These are phyloP conservation scores for Xylaria sp. DNA, from an alignment of 2,329 filamentous ascomycete genomes.

Conservation along the genomic window DNA sequence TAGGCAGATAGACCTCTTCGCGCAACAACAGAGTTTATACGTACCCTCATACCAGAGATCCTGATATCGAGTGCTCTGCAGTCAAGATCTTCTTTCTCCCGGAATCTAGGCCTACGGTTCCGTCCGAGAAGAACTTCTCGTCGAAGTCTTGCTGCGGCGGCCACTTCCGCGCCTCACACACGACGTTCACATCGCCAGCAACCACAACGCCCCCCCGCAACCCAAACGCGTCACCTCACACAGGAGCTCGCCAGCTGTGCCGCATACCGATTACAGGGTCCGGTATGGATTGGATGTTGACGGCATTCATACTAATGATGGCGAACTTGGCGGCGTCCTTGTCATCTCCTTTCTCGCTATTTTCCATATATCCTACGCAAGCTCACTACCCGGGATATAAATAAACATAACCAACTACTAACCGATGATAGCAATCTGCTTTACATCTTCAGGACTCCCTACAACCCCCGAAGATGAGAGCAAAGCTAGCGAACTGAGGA, in stretches of 20 bases:
- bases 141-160: constrained; percentile 62
- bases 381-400: neutral
- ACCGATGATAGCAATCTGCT: constrained; percentile 71
- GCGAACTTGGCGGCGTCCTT: constrained; percentile 48
- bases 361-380: neutral
- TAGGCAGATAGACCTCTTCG: no score
- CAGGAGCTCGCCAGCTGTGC: neutral
- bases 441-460: constrained; percentile 57
- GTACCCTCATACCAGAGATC: no score
- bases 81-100: constrained; percentile 31
- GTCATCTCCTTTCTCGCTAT: neutral
- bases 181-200: constrained; percentile 52
- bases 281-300: constrained; percentile 60
- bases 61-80: neutral
- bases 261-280: constrained; percentile 52
- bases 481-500: constrained; percentile 20
- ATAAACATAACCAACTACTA: constrained; percentile 37
- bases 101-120: constrained; percentile 30
- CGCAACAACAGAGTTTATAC: no score
- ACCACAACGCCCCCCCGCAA: constrained; percentile 51
- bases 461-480: constrained; percentile 43
- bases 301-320: constrained; percentile 63
- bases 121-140: constrained; percentile 54
- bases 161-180: constrained; percentile 47
- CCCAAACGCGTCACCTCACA: neutral